Percentiles rank a stretch among this genome's conserved stretches.
Evolutionary conservation across 345 rosid species (phyloP).

Genomic region (Salix purpurea): DNA sequence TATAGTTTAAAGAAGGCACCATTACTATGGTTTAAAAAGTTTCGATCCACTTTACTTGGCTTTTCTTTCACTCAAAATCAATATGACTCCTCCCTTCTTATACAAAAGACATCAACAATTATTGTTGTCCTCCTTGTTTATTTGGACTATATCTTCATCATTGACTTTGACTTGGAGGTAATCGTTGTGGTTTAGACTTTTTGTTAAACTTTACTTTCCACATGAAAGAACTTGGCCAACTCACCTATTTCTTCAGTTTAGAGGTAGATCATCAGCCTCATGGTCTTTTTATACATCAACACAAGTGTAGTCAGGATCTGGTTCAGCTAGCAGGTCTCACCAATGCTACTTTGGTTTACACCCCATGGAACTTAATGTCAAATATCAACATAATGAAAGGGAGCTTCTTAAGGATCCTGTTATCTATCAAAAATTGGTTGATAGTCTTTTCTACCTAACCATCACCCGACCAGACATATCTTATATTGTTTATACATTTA

Average conservation of each 20-base stretch:
- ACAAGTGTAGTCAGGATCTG: no score
- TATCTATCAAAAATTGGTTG: neutral
- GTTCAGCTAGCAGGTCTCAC: neutral
- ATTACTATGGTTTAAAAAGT: neutral
- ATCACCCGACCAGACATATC: neutral
- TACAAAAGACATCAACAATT: no score
- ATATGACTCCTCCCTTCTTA: no score
- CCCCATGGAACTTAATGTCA: neutral
- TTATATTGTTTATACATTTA: no score
- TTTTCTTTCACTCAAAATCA: neutral
- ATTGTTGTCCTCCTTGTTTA: no score
- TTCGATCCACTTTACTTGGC: neutral
- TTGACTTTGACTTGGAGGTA: neutral
- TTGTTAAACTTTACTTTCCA: neutral
- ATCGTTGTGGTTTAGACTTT: no score
- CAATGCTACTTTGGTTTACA: neutral
- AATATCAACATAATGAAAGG: neutral
- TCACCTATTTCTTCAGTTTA: no score
- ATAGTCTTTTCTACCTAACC: no score
- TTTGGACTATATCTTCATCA: no score
- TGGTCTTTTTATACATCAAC: fast-evolving
- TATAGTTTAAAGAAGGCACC: neutral
- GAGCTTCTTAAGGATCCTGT: neutral
- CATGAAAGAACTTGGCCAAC: neutral
- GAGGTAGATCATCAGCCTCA: no score